A percentile compares a stretch with the other conserved stretches of the same genome.
Conservation (phyloP, 2,329 filamentous ascomycete species). For the Fusarium verticillioides region DNA sequence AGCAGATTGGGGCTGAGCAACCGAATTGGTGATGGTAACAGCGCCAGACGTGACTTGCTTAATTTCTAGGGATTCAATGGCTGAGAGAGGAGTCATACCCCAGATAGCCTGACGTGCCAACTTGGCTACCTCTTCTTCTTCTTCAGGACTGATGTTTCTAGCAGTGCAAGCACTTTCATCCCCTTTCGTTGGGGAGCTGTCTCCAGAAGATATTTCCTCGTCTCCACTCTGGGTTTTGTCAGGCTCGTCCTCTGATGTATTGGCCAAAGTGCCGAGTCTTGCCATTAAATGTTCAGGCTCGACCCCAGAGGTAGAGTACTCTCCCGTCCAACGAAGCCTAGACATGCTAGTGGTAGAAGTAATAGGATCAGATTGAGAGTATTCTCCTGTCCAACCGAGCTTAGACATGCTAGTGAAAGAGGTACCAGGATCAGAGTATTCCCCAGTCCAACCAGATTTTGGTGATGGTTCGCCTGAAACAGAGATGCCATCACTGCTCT, state of each 20-base stretch:
- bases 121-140: background rate
- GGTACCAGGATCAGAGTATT: background rate
- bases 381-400: background rate
- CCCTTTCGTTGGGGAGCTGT: background rate
- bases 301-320: background rate
- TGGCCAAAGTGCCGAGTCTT: background rate
- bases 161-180: too few relatives aligned
- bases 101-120: background rate
- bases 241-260: background rate
- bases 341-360: background rate
- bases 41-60: background rate
- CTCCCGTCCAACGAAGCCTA: background rate
- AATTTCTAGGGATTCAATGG: background rate
- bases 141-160: background rate
- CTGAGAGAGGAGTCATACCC: background rate
- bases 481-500: background rate
- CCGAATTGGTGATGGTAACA: background rate
- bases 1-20: background rate
- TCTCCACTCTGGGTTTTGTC: background rate
- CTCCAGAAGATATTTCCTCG: accelerated
- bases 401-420: background rate
- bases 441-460: background rate
- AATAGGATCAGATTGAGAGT: background rate
- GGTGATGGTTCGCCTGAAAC: too few relatives aligned
- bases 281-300: background rate